Conservation (phyloP, 1,139 yeast genomes). For the Komagataea norvegica region DNA sequence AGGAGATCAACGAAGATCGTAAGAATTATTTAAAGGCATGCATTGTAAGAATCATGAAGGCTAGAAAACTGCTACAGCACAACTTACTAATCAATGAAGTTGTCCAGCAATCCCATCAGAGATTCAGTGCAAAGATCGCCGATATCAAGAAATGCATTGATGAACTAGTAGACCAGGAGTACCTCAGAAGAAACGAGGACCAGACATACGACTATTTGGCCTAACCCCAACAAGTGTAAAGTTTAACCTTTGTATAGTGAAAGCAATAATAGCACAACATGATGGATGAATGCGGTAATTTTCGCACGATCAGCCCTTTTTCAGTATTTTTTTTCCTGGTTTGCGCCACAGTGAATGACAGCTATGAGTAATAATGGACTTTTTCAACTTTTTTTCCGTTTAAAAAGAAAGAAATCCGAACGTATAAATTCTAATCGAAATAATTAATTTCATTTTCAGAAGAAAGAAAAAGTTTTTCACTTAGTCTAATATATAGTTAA, state of each 20-base stretch:
- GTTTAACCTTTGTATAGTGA: no score
- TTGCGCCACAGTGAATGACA: slow-evolving; percentile 6
- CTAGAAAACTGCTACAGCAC: slow-evolving; percentile 75
- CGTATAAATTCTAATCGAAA: no score
- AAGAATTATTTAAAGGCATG: slow-evolving; percentile 86
- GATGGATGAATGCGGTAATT: neutral
- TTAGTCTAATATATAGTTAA: neutral
- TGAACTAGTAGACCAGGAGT: slow-evolving; percentile 79
- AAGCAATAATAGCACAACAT: no score
- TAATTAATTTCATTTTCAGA: neutral
- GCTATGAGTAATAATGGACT: slow-evolving; percentile 3
- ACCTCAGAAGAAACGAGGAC: slow-evolving; percentile 70
- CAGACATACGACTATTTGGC: slow-evolving; percentile 81
- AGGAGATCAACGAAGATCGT: slow-evolving; percentile 83
- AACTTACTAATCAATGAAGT: slow-evolving; percentile 84
- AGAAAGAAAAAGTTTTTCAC: slow-evolving; percentile 1
- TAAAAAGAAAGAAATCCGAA: no score
- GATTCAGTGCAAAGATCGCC: slow-evolving; percentile 81
- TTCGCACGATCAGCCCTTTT: neutral
- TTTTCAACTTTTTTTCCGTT: no score
- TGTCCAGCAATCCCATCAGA: slow-evolving; percentile 74
- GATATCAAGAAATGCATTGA: slow-evolving; percentile 89
- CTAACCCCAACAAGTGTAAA: no score
- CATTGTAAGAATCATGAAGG: slow-evolving; percentile 95
- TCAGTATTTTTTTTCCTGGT: slow-evolving; percentile 3